Percentiles rank a stretch among this genome's conserved stretches.
Evolutionary conservation across 2,329 filamentous ascomycete species (phyloP).

Genomic region (Phialophora expanda): DNA sequence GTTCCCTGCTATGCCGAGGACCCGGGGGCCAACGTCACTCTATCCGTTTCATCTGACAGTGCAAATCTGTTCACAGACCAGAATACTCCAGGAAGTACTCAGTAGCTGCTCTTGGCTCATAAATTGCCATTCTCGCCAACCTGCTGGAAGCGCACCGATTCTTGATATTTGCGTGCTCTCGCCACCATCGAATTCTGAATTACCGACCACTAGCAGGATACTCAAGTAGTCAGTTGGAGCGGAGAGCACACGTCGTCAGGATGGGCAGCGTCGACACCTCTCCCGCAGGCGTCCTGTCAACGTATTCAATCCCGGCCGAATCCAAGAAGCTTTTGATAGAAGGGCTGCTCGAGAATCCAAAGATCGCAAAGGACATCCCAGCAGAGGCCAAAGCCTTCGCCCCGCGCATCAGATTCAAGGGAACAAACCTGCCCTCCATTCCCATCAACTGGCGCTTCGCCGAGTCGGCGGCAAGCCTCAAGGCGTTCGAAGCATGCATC

Average conservation of each 20-base stretch:
- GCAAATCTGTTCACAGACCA: not conserved
- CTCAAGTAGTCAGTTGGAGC: not conserved
- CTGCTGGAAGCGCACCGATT: not conserved
- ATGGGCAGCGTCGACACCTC: conserved; percentile 34
- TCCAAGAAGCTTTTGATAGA: conserved; percentile 39
- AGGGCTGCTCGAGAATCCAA: conserved; percentile 58
- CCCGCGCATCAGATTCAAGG: conserved; percentile 40
- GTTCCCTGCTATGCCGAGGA: not conserved
- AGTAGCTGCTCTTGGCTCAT: not conserved
- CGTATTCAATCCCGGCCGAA: conserved; percentile 25
- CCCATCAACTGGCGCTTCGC: conserved; percentile 64
- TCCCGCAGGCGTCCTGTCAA: not conserved
- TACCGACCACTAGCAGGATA: not conserved
- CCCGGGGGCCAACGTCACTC: not conserved
- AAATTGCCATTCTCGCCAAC: not conserved
- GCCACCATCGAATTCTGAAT: not conserved
- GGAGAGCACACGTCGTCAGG: not conserved
- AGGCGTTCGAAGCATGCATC: conserved; percentile 56
- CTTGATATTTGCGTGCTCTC: not conserved
- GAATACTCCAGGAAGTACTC: not conserved
- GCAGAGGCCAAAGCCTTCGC: conserved; percentile 55
- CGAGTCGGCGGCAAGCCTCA: conserved; percentile 58
- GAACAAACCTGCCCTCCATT: conserved; percentile 40
- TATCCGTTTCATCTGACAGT: not conserved
- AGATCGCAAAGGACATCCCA: conserved; percentile 54